These are phyloP conservation scores for Cydonia oblonga DNA, from an alignment of 331 rosid genomes.

Conservation along the genomic window DNA sequence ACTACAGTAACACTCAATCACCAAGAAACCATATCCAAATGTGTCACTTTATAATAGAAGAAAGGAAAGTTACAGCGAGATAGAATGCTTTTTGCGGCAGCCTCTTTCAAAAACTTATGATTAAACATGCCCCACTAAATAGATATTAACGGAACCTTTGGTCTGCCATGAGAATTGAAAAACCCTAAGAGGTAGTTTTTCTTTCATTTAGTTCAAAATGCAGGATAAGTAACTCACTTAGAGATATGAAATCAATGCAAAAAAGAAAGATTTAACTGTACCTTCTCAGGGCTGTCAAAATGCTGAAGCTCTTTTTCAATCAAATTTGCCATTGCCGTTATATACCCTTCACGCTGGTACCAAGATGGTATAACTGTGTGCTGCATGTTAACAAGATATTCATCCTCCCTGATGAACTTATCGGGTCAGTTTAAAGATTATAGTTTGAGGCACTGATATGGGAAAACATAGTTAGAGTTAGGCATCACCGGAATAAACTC, in stretches of 20 bases:
- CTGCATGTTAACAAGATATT: constrained; percentile 94
- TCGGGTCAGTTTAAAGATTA: constrained; percentile 12
- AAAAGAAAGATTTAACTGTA: constrained; percentile 4
- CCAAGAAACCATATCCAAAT: not conserved
- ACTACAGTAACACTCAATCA: not conserved
- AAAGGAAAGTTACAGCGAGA: not conserved
- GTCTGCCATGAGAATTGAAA: not conserved
- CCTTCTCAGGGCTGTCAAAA: constrained; percentile 62
- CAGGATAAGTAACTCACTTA: not conserved
- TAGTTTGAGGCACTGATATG: not conserved
- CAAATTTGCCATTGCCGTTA: constrained; percentile 86
- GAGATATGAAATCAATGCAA: not conserved
- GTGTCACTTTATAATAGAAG: not conserved
- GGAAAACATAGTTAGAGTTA: not conserved
- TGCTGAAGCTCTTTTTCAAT: constrained; percentile 61
- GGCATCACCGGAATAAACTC: constrained; percentile 76
- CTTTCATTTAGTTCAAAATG: not conserved
- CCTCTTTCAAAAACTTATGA: not conserved
- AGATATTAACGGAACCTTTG: not conserved
- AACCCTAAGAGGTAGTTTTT: not conserved
- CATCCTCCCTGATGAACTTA: constrained; percentile 66
- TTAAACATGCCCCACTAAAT: not conserved
- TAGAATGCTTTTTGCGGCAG: not conserved
- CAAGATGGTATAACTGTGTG: constrained; percentile 96
- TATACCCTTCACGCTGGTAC: constrained; percentile 97